phyloP scores from a whole-genome alignment of 305 asterid genomes.

The Plantago lanceolata region DNA sequence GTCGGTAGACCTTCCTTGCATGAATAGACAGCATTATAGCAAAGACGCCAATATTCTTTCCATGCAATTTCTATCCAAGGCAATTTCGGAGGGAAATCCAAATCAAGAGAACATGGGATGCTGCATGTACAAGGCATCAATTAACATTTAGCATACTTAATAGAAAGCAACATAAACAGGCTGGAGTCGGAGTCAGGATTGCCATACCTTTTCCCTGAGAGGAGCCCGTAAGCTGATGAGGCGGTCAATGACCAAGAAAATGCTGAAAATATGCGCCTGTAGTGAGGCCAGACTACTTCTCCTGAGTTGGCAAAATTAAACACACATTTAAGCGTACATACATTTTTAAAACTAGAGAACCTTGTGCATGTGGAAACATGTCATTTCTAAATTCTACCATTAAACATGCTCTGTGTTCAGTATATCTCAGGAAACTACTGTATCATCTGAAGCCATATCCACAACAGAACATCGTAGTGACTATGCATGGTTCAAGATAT shows the following conservation, averaged over 20 bases:
- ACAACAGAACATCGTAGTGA: background rate
- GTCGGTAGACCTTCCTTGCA: slow-evolving; percentile 39
- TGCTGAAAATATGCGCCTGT: slow-evolving; percentile 38
- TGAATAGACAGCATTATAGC: slow-evolving; percentile 51
- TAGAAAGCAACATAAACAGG: background rate
- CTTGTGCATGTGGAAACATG: background rate
- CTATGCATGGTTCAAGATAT: background rate
- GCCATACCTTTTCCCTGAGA: slow-evolving; percentile 69
- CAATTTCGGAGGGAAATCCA: slow-evolving; percentile 45
- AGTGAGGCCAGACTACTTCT: slow-evolving; percentile 63
- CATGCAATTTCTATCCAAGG: slow-evolving; percentile 70
- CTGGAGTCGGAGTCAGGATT: background rate
- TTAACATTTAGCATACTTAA: slow-evolving; percentile 10
- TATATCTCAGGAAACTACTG: background rate
- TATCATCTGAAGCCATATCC: background rate
- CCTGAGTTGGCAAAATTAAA: slow-evolving; percentile 43
- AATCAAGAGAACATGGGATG: slow-evolving; percentile 39
- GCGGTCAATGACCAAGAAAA: slow-evolving; percentile 56
- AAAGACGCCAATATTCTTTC: slow-evolving; percentile 70
- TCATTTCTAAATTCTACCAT: background rate
- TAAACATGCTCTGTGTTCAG: no score
- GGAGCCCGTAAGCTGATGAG: slow-evolving; percentile 68
- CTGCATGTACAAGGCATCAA: slow-evolving; percentile 37
- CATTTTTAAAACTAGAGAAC: background rate
- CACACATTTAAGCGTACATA: slow-evolving; percentile 5